These are phyloP conservation scores for Cutaneotrichosporon spelunceum DNA, from an alignment of 1,284 basidiomycete genomes.

Conservation along the genomic window DNA sequence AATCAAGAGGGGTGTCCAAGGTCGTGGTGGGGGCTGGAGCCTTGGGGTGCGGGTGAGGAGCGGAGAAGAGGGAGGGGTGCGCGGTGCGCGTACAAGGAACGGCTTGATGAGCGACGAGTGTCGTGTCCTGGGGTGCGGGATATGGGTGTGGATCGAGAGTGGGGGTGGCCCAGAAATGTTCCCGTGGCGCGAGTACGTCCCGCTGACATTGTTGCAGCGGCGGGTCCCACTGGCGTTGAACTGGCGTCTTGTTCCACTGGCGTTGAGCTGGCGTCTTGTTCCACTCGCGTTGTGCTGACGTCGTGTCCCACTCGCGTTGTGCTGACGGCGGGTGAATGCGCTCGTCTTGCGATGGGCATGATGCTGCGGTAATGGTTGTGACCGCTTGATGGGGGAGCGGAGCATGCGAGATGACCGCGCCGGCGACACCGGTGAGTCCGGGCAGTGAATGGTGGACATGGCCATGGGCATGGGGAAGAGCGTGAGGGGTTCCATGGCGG, in stretches of 20 bases:
- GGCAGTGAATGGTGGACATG: neutral
- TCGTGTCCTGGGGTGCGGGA: neutral
- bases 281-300: neutral
- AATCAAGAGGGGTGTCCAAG: neutral
- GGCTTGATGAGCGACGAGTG: slow-evolving; percentile 4
- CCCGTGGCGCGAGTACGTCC: neutral
- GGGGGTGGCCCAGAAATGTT: neutral
- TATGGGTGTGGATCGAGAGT: slow-evolving; percentile 1
- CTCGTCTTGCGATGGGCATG: slow-evolving; percentile 11
- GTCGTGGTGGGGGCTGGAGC: neutral
- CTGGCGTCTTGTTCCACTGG: neutral
- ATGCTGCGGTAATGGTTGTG: neutral
- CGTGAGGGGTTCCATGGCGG: neutral
- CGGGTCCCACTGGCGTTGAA: neutral
- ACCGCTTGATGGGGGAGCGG: neutral
- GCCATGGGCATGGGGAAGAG: neutral
- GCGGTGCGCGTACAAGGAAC: slow-evolving; percentile 1
- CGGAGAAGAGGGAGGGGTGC: neutral
- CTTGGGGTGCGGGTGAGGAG: neutral
- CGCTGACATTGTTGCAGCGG: neutral
- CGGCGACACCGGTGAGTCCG: neutral
- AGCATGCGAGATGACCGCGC: neutral
- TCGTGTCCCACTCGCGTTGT: neutral
- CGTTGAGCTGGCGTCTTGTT: no score
- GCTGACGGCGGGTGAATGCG: neutral